These are phyloP conservation scores for Astrephomene gubernaculifera DNA, from an alignment of 139 green algal genomes.

Conservation along the genomic window DNA sequence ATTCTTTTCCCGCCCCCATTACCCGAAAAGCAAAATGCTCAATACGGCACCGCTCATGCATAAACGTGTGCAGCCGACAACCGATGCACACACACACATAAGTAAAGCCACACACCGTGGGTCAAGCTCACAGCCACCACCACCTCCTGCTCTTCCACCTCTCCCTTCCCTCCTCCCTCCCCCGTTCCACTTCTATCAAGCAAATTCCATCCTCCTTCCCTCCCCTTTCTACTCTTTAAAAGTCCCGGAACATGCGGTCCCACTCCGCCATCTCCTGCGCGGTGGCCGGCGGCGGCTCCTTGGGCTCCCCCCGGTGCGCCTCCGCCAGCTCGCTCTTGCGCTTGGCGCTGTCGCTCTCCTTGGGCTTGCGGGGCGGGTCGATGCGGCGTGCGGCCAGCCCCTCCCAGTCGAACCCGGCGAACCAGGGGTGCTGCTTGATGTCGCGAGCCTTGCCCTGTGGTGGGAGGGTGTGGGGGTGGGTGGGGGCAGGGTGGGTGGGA, in stretches of 20 bases:
- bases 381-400: constrained; percentile 83
- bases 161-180: no score
- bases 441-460: constrained; percentile 68
- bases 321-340: constrained; percentile 70
- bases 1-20: no score
- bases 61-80: no score
- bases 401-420: constrained; percentile 92
- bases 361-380: constrained; percentile 76
- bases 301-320: constrained; percentile 53
- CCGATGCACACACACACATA: no score
- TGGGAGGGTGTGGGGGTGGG: neutral
- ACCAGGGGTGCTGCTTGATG: constrained; percentile 95
- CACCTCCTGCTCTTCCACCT: no score
- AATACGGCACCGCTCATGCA: no score
- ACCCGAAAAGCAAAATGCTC: no score
- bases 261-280: constrained; percentile 76
- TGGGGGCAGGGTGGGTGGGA: neutral
- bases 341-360: constrained; percentile 82
- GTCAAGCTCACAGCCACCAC: no score
- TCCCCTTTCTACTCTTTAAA: no score
- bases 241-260: constrained; percentile 65
- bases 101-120: no score
- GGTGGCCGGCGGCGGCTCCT: constrained; percentile 63
- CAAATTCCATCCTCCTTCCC: no score
- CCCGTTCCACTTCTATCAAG: no score